These are phyloP conservation scores for Lentinula novae-zelandiae DNA, from an alignment of 1,284 basidiomycete genomes.

Conservation along the genomic window DNA sequence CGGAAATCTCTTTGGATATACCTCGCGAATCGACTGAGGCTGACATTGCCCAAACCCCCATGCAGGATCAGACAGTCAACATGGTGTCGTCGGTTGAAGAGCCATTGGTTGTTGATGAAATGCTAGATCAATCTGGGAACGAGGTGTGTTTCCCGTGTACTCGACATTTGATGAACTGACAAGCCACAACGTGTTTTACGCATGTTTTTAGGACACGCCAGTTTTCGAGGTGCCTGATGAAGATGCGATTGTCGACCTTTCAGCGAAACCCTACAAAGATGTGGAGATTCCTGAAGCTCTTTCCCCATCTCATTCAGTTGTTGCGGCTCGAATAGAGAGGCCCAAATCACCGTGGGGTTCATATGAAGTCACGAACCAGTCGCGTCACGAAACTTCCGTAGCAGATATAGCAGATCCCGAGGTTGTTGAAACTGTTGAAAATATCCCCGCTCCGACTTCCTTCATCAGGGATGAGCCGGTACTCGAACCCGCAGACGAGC, in stretches of 20 bases:
- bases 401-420: not conserved
- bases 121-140: not conserved
- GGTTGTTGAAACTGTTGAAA: not conserved
- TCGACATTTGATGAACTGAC: not conserved
- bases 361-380: slow-evolving; percentile 6
- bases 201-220: not conserved
- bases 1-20: not conserved
- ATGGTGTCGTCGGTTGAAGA: not conserved
- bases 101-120: not conserved
- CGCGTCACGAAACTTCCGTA: not conserved
- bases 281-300: not conserved
- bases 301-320: not conserved
- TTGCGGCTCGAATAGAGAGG: slow-evolving; percentile 2
- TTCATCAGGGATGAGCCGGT: not conserved
- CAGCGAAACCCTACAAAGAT: not conserved
- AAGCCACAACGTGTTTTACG: not conserved
- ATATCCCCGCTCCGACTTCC: not conserved
- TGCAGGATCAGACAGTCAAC: not conserved
- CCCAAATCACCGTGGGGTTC: slow-evolving; percentile 9
- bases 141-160: not conserved
- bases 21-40: not conserved
- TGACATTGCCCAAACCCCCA: not conserved
- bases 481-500: not conserved
- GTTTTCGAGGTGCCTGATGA: not conserved
- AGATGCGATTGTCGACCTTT: not conserved